Evolutionary conservation across 2,329 filamentous ascomycete species (phyloP), one percentile per base, ranked within the genome.

Genomic region (Trichoderma atrobrunneum): DNA sequence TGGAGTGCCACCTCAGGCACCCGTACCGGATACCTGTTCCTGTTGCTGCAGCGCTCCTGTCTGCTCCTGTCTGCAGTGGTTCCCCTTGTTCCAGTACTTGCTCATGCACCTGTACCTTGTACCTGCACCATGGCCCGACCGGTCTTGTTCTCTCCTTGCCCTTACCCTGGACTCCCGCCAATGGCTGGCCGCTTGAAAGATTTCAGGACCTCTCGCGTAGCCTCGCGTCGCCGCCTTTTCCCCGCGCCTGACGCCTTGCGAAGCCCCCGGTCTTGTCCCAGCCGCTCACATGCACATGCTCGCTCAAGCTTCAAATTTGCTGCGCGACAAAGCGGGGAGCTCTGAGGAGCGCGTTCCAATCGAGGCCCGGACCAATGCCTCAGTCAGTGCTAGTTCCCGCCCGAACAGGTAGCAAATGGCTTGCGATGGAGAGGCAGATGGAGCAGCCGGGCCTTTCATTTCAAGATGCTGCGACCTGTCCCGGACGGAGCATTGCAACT

Each of bases 171-270:
- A 34, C 26, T 63, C 28, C 71, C 62, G 34, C 56, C 43, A 61
- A 64, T 67, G 32, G 59, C 57, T 51, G 36, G 64, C 63, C 28
- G 51, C 32, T 30, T 32, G 14, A 61, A 26, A 67, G 36, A 69
- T 72, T 72, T 69, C 71, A 72, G 71, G 71, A 72, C 71, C 65
- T 72, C 61, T 70, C 66, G 71, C 71, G 64, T 72, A 63, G 71
- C 71, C 64, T 72, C 64, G 64, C 64, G 39, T 14, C 65, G 71
- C 64, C 43, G 63, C 65, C 60, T 65, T 43, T 70, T 70, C 66
- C 71, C 71, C 71, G 66, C 71, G 71, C 60, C 71, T 43, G 59
- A 65, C 51, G 66, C 69, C 69, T 65, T 64, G 60, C 56, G 30
- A 56, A 34, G 30, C 60, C 64, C 57, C 60, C 21, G 59, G 30